A percentile compares a stretch with the other conserved stretches of the same genome.
Conservation (phyloP, 176 grass and related monocot species). For the Oryza meridionalis region DNA sequence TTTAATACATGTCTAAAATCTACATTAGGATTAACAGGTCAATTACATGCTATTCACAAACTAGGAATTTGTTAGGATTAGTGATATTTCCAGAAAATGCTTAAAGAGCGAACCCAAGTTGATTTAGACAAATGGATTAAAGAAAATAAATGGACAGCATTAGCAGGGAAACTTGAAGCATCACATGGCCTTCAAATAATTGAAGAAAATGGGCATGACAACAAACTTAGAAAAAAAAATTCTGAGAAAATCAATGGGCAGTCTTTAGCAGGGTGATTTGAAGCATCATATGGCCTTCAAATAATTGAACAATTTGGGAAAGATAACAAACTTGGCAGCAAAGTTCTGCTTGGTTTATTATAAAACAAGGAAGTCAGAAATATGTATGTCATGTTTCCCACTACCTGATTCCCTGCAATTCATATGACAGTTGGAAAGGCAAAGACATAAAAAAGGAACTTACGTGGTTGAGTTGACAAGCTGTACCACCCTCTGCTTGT, state of each 20-base stretch:
- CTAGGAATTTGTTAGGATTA: slow-evolving; percentile 14
- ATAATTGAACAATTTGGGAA: slow-evolving; percentile 5
- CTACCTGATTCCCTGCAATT: slow-evolving; percentile 7
- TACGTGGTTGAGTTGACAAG: slow-evolving; percentile 89
- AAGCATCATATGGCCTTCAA: not conserved
- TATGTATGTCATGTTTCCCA: not conserved
- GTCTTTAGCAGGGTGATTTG: not conserved
- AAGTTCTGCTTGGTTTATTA: slow-evolving; percentile 7
- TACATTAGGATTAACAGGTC: not conserved
- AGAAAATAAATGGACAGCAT: not conserved
- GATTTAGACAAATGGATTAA: slow-evolving; percentile 14
- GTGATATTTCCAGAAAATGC: not conserved
- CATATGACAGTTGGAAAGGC: slow-evolving; percentile 9
- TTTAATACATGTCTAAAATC: not conserved
- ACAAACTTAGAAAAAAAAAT: slow-evolving; percentile 8
- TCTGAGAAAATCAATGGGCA: slow-evolving; percentile 6
- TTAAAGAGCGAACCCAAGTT: slow-evolving; percentile 21
- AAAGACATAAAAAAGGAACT: slow-evolving; percentile 32
- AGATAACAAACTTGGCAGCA: slow-evolving; percentile 6
- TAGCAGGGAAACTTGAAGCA: not conserved
- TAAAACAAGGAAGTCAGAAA: slow-evolving; percentile 1
- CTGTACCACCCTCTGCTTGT: slow-evolving; percentile 77
- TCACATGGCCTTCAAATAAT: not conserved
- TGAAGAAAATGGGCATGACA: slow-evolving; percentile 1
- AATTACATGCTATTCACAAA: not conserved